Evolutionary conservation across 2,329 filamentous ascomycete species (phyloP).

Genomic region (Penicillium sp.): DNA sequence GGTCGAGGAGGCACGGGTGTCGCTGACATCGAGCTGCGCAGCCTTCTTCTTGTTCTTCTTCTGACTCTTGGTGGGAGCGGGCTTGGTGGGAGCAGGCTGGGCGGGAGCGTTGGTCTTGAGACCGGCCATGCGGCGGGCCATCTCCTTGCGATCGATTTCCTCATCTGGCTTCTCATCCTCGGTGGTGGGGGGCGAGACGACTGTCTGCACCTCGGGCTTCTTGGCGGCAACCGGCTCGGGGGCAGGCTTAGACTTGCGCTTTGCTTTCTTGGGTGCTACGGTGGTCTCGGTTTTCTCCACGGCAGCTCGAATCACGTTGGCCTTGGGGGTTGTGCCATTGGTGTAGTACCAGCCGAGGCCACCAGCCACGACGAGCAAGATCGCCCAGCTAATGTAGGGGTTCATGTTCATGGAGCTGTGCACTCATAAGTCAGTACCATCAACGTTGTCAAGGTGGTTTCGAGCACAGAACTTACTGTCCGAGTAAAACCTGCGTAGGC

Average conservation of each 20-base stretch:
- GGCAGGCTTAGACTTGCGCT: slow-evolving; percentile 32
- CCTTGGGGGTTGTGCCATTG: slow-evolving; percentile 28
- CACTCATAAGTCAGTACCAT: slow-evolving; percentile 8
- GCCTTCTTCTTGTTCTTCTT: slow-evolving; percentile 68
- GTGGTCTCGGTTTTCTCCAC: slow-evolving; percentile 30
- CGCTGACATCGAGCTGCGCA: slow-evolving; percentile 39
- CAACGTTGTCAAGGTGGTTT: neutral
- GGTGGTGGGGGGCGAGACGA: slow-evolving; percentile 22
- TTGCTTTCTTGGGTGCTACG: slow-evolving; percentile 34
- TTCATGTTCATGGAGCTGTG: slow-evolving; percentile 32
- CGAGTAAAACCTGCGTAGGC: neutral
- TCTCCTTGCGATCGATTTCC: slow-evolving; percentile 61
- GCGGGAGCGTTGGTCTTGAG: slow-evolving; percentile 47
- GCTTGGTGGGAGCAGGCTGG: slow-evolving; percentile 50
- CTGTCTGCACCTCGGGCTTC: slow-evolving; percentile 27
- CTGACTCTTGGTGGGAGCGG: slow-evolving; percentile 34
- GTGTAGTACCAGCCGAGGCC: slow-evolving; percentile 38
- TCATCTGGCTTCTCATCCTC: slow-evolving; percentile 43
- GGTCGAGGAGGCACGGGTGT: slow-evolving; percentile 59
- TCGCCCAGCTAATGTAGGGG: slow-evolving; percentile 39
- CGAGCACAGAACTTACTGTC: slow-evolving; percentile 6
- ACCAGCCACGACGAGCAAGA: slow-evolving; percentile 36
- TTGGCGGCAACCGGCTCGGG: slow-evolving; percentile 23
- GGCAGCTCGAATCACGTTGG: slow-evolving; percentile 24
- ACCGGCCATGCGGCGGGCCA: slow-evolving; percentile 63